Evolutionary conservation across 495 filamentous ascomycete species (phyloP).

Genomic region (Penicillium maclennaniae): DNA sequence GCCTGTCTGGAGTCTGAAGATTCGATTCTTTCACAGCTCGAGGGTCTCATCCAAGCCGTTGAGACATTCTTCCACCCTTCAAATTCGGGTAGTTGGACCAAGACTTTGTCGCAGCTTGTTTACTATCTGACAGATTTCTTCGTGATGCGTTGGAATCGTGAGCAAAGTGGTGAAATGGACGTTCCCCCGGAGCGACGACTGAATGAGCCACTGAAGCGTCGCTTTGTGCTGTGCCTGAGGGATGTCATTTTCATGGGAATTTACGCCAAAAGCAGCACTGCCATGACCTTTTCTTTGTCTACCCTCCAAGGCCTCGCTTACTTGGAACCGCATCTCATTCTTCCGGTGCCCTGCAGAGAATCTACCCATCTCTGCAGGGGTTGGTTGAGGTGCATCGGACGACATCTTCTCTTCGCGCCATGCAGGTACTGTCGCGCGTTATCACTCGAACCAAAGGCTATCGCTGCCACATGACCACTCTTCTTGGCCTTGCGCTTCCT

Average conservation of each 20-base stretch:
- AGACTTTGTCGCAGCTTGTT: conserved; percentile 81
- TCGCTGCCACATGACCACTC: conserved; percentile 88
- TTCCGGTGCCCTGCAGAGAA: conserved; percentile 90
- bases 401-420: conserved; percentile 83
- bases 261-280: conserved; percentile 87
- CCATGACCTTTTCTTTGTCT: conserved; percentile 86
- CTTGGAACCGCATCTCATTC: conserved; percentile 85
- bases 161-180: conserved; percentile 87
- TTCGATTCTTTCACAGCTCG: conserved; percentile 79
- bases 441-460: conserved; percentile 91
- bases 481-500: conserved; percentile 86
- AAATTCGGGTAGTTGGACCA: conserved; percentile 91
- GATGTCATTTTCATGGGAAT: conserved; percentile 99
- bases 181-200: conserved; percentile 74
- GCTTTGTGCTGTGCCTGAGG: conserved; percentile 85
- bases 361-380: conserved; percentile 94
- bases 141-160: conserved; percentile 95
- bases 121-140: conserved; percentile 96
- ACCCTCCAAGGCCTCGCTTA: conserved; percentile 85
- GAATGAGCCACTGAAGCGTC: conserved; percentile 71
- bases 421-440: conserved; percentile 82
- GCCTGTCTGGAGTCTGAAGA: conserved; percentile 70
- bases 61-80: conserved; percentile 99
- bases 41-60: conserved; percentile 90
- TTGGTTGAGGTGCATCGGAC: conserved; percentile 97